Evolutionary conservation across 352 stramenopile species (phyloP).

Genomic region (Phytophthora multivora): DNA sequence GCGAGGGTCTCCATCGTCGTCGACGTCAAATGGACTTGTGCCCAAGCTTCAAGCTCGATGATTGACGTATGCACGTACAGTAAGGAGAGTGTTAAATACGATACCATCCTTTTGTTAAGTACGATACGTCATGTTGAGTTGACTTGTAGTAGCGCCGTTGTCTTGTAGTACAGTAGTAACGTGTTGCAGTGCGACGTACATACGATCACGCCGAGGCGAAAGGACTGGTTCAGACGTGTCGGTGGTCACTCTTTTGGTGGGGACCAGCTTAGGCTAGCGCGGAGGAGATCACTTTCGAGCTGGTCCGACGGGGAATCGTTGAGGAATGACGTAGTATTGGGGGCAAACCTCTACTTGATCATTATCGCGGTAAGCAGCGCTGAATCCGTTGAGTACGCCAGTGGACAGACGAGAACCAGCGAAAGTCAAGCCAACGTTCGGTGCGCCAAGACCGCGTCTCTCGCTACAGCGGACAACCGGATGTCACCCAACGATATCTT

Average conservation of each 20-base stretch:
- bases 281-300: constrained; percentile 6
- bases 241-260: constrained; percentile 1
- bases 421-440: constrained; percentile 1
- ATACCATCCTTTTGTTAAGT: not conserved
- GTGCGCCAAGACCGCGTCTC: not conserved
- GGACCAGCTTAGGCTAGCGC: constrained; percentile 10
- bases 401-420: constrained; percentile 9
- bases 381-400: constrained; percentile 4
- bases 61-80: constrained; percentile 23
- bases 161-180: constrained; percentile 5
- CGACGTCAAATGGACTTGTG: constrained; percentile 2
- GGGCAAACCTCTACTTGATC: not conserved
- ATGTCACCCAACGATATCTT: not conserved
- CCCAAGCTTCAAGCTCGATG: constrained; percentile 14
- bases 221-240: not conserved
- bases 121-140: not conserved
- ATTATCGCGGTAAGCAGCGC: not conserved
- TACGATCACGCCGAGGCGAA: constrained; percentile 1
- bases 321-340: not conserved
- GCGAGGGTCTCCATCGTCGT: constrained; percentile 66
- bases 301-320: not conserved
- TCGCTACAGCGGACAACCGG: not conserved
- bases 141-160: constrained; percentile 5
- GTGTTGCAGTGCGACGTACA: constrained; percentile 10
- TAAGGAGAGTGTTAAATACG: not conserved